phyloP scores from a whole-genome alignment of 1,284 basidiomycete genomes.

The Microstroma glucosiphilum region DNA sequence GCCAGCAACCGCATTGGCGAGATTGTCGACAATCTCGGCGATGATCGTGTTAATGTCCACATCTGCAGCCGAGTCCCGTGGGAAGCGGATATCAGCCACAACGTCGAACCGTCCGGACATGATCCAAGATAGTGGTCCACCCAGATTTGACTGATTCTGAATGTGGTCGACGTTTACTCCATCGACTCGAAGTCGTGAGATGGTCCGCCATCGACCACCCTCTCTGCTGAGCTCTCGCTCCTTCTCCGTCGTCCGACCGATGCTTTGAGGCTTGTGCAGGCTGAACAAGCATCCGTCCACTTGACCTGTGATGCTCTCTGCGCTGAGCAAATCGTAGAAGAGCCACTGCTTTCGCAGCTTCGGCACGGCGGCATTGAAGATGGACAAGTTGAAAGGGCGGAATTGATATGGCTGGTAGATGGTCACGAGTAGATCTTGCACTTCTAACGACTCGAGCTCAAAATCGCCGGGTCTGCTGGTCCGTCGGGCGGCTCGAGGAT shows the following conservation, averaged over 20 bases:
- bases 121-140: conserved; percentile 91
- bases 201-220: conserved; percentile 75
- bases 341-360: conserved; percentile 87
- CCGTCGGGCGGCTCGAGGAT: conserved; percentile 76
- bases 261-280: conserved; percentile 90
- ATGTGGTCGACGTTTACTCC: conserved; percentile 95
- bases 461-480: conserved; percentile 73
- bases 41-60: conserved; percentile 72
- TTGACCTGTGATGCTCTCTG: conserved; percentile 92
- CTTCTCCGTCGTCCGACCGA: conserved; percentile 76
- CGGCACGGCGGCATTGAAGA: conserved; percentile 85
- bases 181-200: conserved; percentile 93
- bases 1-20: conserved; percentile 52
- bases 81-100: conserved; percentile 96
- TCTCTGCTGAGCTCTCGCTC: conserved; percentile 50
- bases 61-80: conserved; percentile 69
- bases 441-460: conserved; percentile 76
- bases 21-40: conserved; percentile 81
- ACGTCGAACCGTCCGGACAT: conserved; percentile 92
- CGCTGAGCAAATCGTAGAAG: conserved; percentile 74
- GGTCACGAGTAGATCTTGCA: conserved; percentile 90
- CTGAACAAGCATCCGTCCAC: conserved; percentile 97
- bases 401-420: conserved; percentile 90
- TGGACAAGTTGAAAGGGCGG: conserved; percentile 79
- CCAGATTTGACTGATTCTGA: conserved; percentile 67